A percentile compares a stretch with the other conserved stretches of the same genome.
These are phyloP conservation scores for Chrysopogon serrulatus DNA, from an alignment of 176 grass and related monocot genomes.

Conservation along the genomic window DNA sequence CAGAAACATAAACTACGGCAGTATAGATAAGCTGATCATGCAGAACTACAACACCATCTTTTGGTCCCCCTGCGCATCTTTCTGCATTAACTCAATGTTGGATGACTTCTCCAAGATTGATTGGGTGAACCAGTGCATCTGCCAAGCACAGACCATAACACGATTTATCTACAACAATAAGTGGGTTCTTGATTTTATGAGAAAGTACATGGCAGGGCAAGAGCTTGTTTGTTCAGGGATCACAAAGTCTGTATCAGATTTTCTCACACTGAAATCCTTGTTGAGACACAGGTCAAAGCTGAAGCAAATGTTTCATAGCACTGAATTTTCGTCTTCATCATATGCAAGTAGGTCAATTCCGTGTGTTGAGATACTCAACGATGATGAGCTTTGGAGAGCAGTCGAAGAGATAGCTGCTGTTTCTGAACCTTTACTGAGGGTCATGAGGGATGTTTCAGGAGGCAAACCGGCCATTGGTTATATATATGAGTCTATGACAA, in stretches of 20 bases:
- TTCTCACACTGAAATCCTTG: constrained; percentile 82
- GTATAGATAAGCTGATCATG: constrained; percentile 67
- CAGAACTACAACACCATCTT: constrained; percentile 84
- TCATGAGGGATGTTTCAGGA: constrained; percentile 90
- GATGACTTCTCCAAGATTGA: constrained; percentile 91
- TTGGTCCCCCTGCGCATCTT: constrained; percentile 89
- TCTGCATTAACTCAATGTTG: constrained; percentile 81
- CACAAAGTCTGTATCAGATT: constrained; percentile 76
- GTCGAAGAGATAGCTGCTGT: constrained; percentile 85
- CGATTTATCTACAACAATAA: constrained; percentile 83
- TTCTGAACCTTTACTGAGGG: constrained; percentile 88
- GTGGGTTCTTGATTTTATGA: constrained; percentile 73
- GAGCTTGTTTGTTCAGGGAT: constrained; percentile 82
- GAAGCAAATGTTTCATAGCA: constrained; percentile 85
- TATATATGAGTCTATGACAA: constrained; percentile 98
- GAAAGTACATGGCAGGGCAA: constrained; percentile 56
- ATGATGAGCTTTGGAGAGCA: constrained; percentile 79
- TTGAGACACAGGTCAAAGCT: constrained; percentile 69
- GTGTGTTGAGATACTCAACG: constrained; percentile 57
- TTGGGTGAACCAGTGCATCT: constrained; percentile 87
- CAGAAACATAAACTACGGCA: constrained; percentile 71
- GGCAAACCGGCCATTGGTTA: constrained; percentile 77
- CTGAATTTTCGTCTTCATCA: constrained; percentile 70
- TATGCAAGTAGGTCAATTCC: constrained; percentile 64
- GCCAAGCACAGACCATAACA: constrained; percentile 78